Base-by-base conservation (phyloP, 305 asterid genomes). In the Fraxinus albicans region DNA sequence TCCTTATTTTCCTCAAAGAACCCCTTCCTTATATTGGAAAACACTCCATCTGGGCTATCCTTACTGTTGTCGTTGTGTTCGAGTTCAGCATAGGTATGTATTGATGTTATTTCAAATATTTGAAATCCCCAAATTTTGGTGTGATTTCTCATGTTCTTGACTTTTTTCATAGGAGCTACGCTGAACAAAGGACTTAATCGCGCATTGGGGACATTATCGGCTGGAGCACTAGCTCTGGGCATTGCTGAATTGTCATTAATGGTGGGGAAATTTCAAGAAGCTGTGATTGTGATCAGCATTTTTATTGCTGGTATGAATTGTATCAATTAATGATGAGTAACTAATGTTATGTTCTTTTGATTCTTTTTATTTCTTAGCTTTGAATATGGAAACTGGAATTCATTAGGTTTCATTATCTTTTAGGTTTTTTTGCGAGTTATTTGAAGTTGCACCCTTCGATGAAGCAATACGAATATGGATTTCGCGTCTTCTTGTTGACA, bases 381-480 rank as follows among this genome's bases (percentile, higher is more conserved):
- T 75, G 73, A 80, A 83, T 67, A 50, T 79, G 8, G 13, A 36
- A 76, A 50, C 8, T 23, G 29, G 25, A 60, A 17, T 53, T 17
- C 17, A 44, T 17, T 38, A 1, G 47, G 25, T 27, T 40, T 53
- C 63, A 19, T 3, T 36, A 44, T 34, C 19, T 72, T 76, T 73
- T 75, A 40, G 65, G 36, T 73, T 84, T 90, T 84, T 74, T 83
- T 0, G 93, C 98, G 1, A 92, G 92, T 86, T 95, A 89, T 88
- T 86, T 94, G 85, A 95, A 95, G 87, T 55, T 93, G 78, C 84
- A 88, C 86, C 98, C 99, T 0, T 91, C 95, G 17, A 83, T 94
- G 97, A 94, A 93, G 92, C 97, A 91, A 78, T 95, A 95, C 27
- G 99, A 95, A 84, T 95, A 95, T 53, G 98, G 99, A 2, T 95